Conservation (phyloP, 2,329 filamentous ascomycete genomes). For the Hortaea werneckii region DNA sequence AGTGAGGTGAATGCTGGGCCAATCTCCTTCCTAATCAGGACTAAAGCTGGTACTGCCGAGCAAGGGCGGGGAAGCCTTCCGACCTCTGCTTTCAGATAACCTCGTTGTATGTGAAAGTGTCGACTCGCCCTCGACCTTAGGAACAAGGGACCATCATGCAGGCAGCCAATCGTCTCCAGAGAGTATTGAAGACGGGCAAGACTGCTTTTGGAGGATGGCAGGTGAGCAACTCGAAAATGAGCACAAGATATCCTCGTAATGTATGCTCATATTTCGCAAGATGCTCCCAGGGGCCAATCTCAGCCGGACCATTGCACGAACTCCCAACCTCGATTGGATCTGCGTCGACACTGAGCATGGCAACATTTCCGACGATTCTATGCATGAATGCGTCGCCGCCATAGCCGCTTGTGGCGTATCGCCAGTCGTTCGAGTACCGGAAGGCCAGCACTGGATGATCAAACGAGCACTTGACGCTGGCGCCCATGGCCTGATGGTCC, state of each 20-base stretch:
- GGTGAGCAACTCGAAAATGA: conserved; percentile 26
- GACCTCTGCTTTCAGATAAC: not conserved
- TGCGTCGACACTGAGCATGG: conserved; percentile 32
- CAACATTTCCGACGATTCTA: conserved; percentile 44
- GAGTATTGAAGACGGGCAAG: conserved; percentile 39
- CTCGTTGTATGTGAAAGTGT: too few relatives aligned
- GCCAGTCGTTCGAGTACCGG: conserved; percentile 39
- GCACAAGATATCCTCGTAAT: not conserved
- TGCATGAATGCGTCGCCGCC: conserved; percentile 47
- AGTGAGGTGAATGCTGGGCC: conserved; percentile 6
- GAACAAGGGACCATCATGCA: conserved; percentile 32
- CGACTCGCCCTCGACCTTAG: too few relatives aligned
- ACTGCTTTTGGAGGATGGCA: conserved; percentile 49
- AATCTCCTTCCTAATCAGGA: not conserved
- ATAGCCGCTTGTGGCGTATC: conserved; percentile 35
- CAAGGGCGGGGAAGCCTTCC: not conserved
- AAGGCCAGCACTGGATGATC: conserved; percentile 52
- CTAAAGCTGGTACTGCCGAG: not conserved
- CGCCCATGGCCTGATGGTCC: conserved; percentile 46
- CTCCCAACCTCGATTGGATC: conserved; percentile 43
- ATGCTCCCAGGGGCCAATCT: conserved; percentile 46
- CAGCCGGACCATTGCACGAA: conserved; percentile 42
- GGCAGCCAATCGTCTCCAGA: conserved; percentile 43
- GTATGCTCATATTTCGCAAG: conserved; percentile 11
- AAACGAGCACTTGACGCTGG: conserved; percentile 51